These are phyloP conservation scores for Heliocybe sulcata DNA, from an alignment of 1,284 basidiomycete genomes.

Conservation along the genomic window DNA sequence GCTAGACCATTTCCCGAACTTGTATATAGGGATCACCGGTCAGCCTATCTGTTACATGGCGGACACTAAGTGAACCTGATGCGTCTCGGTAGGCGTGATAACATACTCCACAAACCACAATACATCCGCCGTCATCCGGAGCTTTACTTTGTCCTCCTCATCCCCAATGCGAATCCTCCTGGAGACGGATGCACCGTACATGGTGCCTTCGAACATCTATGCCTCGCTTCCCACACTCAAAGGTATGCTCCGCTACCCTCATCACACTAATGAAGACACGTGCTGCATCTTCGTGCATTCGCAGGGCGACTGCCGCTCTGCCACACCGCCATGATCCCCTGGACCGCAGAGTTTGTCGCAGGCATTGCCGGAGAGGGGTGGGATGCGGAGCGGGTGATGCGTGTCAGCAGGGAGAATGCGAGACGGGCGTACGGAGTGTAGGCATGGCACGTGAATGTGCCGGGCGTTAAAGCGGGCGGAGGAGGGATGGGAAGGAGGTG, in stretches of 20 bases:
- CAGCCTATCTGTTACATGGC: conserved; percentile 5
- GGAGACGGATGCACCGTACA: conserved; percentile 81
- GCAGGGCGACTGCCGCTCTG: conserved; percentile 62
- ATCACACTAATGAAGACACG: too few species aligned
- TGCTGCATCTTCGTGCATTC: conserved; percentile 34
- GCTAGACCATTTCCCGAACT: conserved; percentile 70
- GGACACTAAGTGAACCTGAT: not conserved
- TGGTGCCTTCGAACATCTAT: conserved; percentile 73
- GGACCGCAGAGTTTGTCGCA: conserved; percentile 73
- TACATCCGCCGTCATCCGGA: conserved; percentile 51
- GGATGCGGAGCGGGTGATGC: conserved; percentile 52
- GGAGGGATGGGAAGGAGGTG: too few species aligned
- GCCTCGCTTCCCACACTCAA: conserved; percentile 42
- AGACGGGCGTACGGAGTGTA: conserved; percentile 54
- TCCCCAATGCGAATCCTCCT: conserved; percentile 53
- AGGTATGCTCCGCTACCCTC: conserved; percentile 22
- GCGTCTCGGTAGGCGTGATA: conserved; percentile 79
- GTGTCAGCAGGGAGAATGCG: conserved; percentile 60
- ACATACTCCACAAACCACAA: conserved; percentile 68
- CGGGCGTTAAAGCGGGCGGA: not conserved
- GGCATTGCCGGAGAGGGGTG: conserved; percentile 41
- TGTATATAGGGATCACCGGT: conserved; percentile 77
- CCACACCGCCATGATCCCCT: conserved; percentile 76
- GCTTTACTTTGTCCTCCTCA: conserved; percentile 30
- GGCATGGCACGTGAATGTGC: not conserved